phyloP scores from a whole-genome alignment of 352 stramenopile genomes.

The Globisporangium cederbergense region DNA sequence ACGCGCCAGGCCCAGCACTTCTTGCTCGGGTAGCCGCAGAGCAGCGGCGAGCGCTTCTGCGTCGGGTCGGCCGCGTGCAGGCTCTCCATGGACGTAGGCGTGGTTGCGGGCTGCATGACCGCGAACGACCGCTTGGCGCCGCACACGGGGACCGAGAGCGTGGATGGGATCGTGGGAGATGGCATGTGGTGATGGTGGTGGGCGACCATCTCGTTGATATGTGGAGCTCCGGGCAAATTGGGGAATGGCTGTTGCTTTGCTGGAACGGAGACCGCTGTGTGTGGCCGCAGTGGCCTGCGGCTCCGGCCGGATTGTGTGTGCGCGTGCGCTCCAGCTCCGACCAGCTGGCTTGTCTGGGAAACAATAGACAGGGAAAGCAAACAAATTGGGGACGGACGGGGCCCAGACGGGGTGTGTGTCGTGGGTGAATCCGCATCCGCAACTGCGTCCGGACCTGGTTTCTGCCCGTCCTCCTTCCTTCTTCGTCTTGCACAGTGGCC shows the following conservation, averaged over 20 bases:
- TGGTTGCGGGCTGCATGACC: constrained; percentile 6
- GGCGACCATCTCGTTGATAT: not conserved
- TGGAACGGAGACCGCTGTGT: not conserved
- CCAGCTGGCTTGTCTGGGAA: not conserved
- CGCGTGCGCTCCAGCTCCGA: constrained; percentile 1
- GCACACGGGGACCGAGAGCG: constrained; percentile 14
- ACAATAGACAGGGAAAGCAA: constrained; percentile 7
- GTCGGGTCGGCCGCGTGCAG: constrained; percentile 14
- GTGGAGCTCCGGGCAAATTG: constrained; percentile 8
- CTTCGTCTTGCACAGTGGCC: not conserved
- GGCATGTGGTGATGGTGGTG: not conserved
- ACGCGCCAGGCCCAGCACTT: constrained; percentile 81
- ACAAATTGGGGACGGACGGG: not conserved
- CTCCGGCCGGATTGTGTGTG: not conserved
- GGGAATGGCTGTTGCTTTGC: constrained; percentile 1
- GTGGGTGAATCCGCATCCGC: constrained; percentile 6
- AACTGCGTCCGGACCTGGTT: constrained; percentile 6
- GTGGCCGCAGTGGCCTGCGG: not conserved
- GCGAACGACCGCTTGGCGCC: constrained; percentile 17
- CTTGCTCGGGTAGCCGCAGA: constrained; percentile 78
- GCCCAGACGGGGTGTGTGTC: not conserved
- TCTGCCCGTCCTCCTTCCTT: not conserved
- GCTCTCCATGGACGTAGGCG: not conserved
- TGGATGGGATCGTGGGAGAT: not conserved
- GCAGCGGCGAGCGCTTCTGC: constrained; percentile 50